Evolutionary conservation across 2,329 filamentous ascomycete species (phyloP).

Genomic region (Penicillium sp.): DNA sequence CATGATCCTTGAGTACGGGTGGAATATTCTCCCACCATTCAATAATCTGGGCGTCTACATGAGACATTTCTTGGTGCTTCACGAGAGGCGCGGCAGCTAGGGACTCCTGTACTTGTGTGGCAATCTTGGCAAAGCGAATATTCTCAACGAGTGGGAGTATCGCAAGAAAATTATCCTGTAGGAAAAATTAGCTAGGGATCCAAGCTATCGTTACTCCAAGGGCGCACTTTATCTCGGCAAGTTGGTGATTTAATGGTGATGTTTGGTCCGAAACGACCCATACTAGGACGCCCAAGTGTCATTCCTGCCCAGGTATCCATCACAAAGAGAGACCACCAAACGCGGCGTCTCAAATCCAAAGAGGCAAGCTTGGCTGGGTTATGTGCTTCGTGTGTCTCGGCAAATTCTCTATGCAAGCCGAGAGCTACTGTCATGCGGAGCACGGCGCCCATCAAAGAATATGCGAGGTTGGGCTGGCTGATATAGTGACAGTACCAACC

Average conservation of each 20-base stretch:
- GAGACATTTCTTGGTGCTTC: conserved; percentile 59
- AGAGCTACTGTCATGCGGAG: conserved; percentile 69
- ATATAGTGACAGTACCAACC: conserved; percentile 74
- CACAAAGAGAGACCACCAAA: conserved; percentile 71
- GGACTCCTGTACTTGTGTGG: conserved; percentile 69
- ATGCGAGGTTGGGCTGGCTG: conserved; percentile 70
- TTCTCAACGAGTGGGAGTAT: conserved; percentile 69
- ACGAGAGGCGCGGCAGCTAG: conserved; percentile 64
- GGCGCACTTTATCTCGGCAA: conserved; percentile 37
- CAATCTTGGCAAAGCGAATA: conserved; percentile 72
- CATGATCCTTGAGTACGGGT: conserved; percentile 56
- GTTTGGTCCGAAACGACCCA: conserved; percentile 61
- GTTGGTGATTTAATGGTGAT: conserved; percentile 61
- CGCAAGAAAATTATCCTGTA: conserved; percentile 54
- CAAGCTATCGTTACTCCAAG: neutral
- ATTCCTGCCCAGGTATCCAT: conserved; percentile 69
- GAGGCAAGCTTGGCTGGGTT: conserved; percentile 46
- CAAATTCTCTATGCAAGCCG: conserved; percentile 62
- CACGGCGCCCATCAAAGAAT: conserved; percentile 64
- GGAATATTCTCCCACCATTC: conserved; percentile 68
- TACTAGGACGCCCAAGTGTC: conserved; percentile 63
- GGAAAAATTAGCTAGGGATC: conserved; percentile 7
- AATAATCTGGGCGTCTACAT: conserved; percentile 61
- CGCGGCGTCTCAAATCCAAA: conserved; percentile 58
- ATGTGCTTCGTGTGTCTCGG: conserved; percentile 40